Base-by-base conservation (phyloP, 805 yeast genomes). In the Wickerhamiella parazyma region DNA sequence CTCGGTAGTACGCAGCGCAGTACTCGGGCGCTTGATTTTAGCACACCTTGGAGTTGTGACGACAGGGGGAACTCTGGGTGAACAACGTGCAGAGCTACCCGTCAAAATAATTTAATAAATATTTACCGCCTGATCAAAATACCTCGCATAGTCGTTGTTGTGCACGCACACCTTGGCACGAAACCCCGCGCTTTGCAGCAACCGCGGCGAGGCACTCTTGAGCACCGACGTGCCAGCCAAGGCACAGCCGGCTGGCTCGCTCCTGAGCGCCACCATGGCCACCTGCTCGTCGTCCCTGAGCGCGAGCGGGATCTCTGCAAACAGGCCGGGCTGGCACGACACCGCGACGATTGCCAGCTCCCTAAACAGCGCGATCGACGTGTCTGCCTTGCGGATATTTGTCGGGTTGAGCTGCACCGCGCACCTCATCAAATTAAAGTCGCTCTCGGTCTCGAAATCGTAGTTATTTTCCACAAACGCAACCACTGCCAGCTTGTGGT, bases 371-470 rank as follows among this genome's bases (percentile, higher is more conserved):
- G 25, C 22, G 9, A 38, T 38, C 11, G 29, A 31, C 7, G 35
- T 18, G 34, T 33, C 29, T 4, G 29, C 24, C 19, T 38, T 38
- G n/a, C 41, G 29, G 17, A 38, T 26, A 14, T 21, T 28, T 7
- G 18, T 33, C 26, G 41, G 41, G 41, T 38, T 38, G 41, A 38
- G 41, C 20, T n/a, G 34, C 18, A 38, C 41, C 2, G 41, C 41
- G 28, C 41, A 38, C 17, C n/a, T 17, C 41, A 38, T 38, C 19
- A 38, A 18, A 10, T 38, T 4, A 9, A 16, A 38, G 19, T 38
- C 34, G 6, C 18, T 17, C 22, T 38, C 41, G 19, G 18, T 17
- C 24, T 19, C 24, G n/a, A 38, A 38, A 5, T 26, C 41, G n/a
- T 18, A 38, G n/a, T 38, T 38, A 11, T 18, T 28, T n/a, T 38